Base-by-base conservation (phyloP, 108 stramenopile species). In the Cyclotella distinguenda region DNA sequence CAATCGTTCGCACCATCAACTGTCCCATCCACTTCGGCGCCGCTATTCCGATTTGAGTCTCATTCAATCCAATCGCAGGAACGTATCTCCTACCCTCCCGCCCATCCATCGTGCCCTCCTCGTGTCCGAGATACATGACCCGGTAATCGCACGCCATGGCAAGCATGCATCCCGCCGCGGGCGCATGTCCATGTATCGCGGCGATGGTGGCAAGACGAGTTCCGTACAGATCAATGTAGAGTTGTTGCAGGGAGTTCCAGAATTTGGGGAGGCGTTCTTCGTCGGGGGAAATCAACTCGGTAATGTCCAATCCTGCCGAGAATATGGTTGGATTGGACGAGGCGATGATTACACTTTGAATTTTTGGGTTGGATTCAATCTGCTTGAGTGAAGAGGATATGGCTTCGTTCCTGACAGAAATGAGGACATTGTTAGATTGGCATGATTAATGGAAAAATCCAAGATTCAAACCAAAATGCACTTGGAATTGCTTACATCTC, bases 131-230 rank as follows among this genome's bases (percentile, higher is more conserved):
- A 47, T 69, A 63, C 83, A 95, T 85, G 31, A 93, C 61, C 0
- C 94, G 81, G 71, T 88, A 93, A 68, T 95, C 94, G 76, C 89
- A 91, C 22, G 76, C 72, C 85, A 95, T 62, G 38, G 91, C 88
- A 19, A 95, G 61, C 74, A 95, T 82, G 52, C 94, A 95, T 16
- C 94, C 94, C 36, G 82, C 94, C 4, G 94, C 94, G 34, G 90
- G 89, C 32, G 94, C 87, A 70, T 83, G 83, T 0, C 91, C 95
- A 21, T 79, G 72, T 47, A 95, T 81, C 27, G 80, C 81, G 1
- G 88, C 87, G 50, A 93, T 59, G 16, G 75, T 80, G 10, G 89
- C 82, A 12, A 92, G 50, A 1, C 86, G 76, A 11, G 76, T 66
- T 4, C 91, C 91, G 58, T 93, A 93, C 64, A 93, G 68, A 75